Percentiles rank a stretch among this genome's conserved stretches.
Evolutionary conservation across 225 moss, liverwort and hornwort genomes (phyloP).

Genomic region (Rhytidiadelphus loreus): DNA sequence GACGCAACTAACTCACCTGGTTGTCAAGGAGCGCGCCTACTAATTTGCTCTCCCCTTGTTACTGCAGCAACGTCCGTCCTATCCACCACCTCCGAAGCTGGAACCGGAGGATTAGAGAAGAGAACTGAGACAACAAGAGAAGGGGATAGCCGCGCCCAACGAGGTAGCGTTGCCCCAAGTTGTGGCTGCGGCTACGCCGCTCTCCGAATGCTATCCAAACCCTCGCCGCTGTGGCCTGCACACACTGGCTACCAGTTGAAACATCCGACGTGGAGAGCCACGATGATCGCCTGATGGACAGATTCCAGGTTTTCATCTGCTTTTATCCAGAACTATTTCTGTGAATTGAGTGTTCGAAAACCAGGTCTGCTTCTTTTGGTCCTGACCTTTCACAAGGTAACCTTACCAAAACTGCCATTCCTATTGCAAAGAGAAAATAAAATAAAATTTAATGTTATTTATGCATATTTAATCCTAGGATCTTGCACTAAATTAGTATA

Average conservation of each 20-base stretch:
- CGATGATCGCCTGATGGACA: not conserved
- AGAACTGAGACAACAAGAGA: not conserved
- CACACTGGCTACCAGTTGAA: not conserved
- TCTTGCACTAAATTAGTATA: too few relatives aligned
- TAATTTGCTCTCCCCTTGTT: not conserved
- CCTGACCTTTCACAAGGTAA: not conserved
- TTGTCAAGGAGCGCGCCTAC: not conserved
- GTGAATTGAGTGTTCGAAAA: not conserved
- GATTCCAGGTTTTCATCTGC: not conserved
- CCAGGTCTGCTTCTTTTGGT: not conserved
- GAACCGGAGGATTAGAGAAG: not conserved
- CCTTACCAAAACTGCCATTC: too few relatives aligned
- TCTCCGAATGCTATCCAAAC: constrained; percentile 2
- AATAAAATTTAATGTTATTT: too few relatives aligned
- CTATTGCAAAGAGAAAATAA: too few relatives aligned
- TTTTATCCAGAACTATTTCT: not conserved
- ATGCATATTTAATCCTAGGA: too few relatives aligned
- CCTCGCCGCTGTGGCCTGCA: not conserved
- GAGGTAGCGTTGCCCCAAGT: not conserved
- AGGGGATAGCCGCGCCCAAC: not conserved
- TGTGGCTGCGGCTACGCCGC: not conserved
- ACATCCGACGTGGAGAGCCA: not conserved
- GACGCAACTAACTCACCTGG: not conserved
- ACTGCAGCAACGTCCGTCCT: not conserved
- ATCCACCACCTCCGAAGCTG: not conserved